These are phyloP conservation scores for Torulaspora globosa DNA, from an alignment of 1,139 yeast genomes.

Conservation along the genomic window DNA sequence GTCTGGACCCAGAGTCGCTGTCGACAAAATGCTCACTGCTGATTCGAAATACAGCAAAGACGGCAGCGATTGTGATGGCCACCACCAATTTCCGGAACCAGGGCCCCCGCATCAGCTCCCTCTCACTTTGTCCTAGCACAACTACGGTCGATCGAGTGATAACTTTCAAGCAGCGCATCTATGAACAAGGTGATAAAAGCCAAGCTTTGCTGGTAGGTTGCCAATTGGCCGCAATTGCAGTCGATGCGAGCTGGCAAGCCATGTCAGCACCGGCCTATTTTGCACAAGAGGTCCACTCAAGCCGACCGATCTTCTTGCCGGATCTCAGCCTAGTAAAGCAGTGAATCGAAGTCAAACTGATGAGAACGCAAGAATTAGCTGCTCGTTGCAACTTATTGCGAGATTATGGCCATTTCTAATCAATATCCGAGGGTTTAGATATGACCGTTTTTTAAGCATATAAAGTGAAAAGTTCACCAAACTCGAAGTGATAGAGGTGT, in stretches of 20 bases:
- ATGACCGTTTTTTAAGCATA: background rate
- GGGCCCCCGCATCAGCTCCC: background rate
- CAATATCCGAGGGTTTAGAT: background rate
- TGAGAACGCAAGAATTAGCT: too few relatives aligned
- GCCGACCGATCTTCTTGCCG: background rate
- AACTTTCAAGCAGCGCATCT: background rate
- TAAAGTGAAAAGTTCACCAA: background rate
- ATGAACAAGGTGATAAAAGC: background rate
- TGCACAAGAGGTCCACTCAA: background rate
- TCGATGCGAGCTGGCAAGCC: background rate
- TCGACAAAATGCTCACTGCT: conserved; percentile 3
- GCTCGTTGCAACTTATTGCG: background rate
- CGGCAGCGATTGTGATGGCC: conserved; percentile 5
- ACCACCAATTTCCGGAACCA: conserved; percentile 5
- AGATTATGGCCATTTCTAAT: background rate
- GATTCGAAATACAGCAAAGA: conserved; percentile 7
- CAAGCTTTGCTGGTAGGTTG: background rate
- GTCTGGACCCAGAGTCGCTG: background rate
- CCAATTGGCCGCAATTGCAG: background rate
- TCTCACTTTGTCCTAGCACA: background rate
- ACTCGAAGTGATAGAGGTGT: background rate
- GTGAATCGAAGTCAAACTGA: background rate
- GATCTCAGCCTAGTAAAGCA: background rate
- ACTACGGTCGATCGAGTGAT: background rate
- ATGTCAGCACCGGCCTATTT: background rate